Evolutionary conservation across 768 basidiomycete species (phyloP).

Genomic region (Kwoniella bestiolae): DNA sequence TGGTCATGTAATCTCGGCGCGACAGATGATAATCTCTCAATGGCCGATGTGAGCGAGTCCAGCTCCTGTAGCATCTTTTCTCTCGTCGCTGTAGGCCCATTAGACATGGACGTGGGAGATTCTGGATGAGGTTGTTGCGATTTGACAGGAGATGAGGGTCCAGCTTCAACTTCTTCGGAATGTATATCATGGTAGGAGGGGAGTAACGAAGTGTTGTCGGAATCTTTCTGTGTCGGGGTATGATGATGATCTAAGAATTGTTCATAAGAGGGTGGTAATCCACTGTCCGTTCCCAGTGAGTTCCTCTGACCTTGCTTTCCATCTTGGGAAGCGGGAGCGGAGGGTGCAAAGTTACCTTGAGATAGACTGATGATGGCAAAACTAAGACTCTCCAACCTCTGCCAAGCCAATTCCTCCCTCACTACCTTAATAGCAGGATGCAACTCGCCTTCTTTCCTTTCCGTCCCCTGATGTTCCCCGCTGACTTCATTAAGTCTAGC

Average conservation of each 20-base stretch:
- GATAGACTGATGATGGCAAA: constrained; percentile 17
- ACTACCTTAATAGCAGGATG: constrained; percentile 35
- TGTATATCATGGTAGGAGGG: constrained; percentile 6
- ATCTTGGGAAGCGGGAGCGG: not conserved
- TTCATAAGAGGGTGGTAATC: constrained; percentile 7
- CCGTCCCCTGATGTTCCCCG: too few species aligned
- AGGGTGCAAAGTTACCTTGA: not conserved
- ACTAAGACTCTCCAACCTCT: constrained; percentile 33
- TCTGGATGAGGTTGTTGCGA: not conserved
- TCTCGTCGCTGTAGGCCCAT: not conserved
- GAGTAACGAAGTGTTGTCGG: not conserved
- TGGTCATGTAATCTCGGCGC: constrained; percentile 90
- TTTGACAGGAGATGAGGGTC: not conserved
- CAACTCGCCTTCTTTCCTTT: constrained; percentile 2
- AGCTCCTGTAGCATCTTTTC: constrained; percentile 85
- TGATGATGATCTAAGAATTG: not conserved
- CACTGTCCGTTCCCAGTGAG: not conserved
- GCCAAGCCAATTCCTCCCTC: constrained; percentile 34
- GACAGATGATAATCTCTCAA: constrained; percentile 82
- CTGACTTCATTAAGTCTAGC: constrained; percentile 3
- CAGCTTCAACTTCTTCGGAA: not conserved
- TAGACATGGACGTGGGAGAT: too few species aligned
- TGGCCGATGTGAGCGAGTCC: constrained; percentile 81
- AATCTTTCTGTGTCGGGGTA: not conserved
- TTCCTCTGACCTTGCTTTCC: not conserved